These are phyloP conservation scores for Cinchona pubescens DNA, from an alignment of 257 asterid genomes.

Conservation along the genomic window DNA sequence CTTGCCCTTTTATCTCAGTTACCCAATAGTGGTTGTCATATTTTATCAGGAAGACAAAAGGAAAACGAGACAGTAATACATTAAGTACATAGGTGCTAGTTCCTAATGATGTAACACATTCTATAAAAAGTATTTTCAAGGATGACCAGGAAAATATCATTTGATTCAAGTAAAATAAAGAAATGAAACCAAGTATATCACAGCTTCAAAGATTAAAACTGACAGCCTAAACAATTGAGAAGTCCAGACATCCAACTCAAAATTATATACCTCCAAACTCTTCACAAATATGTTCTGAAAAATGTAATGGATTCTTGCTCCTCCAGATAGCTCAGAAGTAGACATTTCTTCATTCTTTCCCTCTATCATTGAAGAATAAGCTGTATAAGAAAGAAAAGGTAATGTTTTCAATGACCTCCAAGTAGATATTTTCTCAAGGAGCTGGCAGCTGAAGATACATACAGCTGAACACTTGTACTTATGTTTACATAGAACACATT, in stretches of 20 bases:
- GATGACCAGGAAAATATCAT: not conserved
- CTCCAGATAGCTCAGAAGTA: conserved; percentile 91
- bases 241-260: conserved; percentile 20
- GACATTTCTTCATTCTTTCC: conserved; percentile 93
- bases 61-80: not conserved
- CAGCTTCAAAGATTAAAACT: not conserved
- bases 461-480: not conserved
- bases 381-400: conserved; percentile 48
- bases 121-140: not conserved
- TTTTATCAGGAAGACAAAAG: not conserved
- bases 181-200: not conserved
- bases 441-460: not conserved
- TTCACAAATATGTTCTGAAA: conserved; percentile 86
- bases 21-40: not conserved
- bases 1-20: not conserved
- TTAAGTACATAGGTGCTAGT: not conserved
- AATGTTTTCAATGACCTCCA: not conserved
- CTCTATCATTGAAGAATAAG: conserved; percentile 85
- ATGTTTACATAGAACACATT: not conserved
- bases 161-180: not conserved
- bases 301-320: conserved; percentile 95
- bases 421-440: not conserved
- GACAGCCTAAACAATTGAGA: not conserved
- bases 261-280: conserved; percentile 75
- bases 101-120: not conserved